These are phyloP conservation scores for Fusarium nelsonii DNA, from an alignment of 2,329 filamentous ascomycete genomes.

Conservation along the genomic window DNA sequence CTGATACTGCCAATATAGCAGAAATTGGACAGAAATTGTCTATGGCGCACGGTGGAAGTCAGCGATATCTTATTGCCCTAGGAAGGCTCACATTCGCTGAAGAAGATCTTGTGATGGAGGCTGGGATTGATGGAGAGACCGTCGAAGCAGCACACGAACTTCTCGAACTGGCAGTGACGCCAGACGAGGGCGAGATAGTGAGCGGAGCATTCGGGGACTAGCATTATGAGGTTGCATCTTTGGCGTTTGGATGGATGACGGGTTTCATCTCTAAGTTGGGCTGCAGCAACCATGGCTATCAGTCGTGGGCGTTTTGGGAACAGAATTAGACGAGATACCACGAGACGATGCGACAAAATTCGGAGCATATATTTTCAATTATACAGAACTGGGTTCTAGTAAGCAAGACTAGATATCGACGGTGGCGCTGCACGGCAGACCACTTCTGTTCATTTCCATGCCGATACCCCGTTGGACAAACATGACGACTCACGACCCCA, in stretches of 20 bases:
- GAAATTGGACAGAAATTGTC: conserved; percentile 80
- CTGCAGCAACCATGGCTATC: conserved; percentile 1
- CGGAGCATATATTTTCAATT: not conserved
- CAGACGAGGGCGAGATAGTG: conserved; percentile 70
- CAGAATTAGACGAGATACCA: conserved; percentile 30
- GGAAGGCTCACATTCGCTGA: conserved; percentile 86
- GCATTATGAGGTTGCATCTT: conserved; percentile 15
- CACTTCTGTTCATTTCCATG: not conserved
- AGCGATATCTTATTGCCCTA: conserved; percentile 85
- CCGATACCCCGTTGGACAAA: not conserved
- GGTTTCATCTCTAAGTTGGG: conserved; percentile 3
- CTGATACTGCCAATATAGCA: conserved; percentile 58
- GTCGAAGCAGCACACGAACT: conserved; percentile 85
- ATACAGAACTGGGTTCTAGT: not conserved
- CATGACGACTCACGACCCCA: not conserved
- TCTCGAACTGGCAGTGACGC: conserved; percentile 82
- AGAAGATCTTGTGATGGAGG: conserved; percentile 82
- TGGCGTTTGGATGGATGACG: conserved; percentile 31
- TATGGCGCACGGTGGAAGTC: conserved; percentile 76
- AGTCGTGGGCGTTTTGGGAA: conserved; percentile 17
- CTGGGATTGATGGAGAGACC: conserved; percentile 80
- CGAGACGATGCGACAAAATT: not conserved
- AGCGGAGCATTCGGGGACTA: conserved; percentile 57
- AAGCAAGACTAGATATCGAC: not conserved
- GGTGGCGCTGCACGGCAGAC: not conserved